Conservation (phyloP, 2,329 filamentous ascomycete species). For the Iodosphaeria phyllophila region DNA sequence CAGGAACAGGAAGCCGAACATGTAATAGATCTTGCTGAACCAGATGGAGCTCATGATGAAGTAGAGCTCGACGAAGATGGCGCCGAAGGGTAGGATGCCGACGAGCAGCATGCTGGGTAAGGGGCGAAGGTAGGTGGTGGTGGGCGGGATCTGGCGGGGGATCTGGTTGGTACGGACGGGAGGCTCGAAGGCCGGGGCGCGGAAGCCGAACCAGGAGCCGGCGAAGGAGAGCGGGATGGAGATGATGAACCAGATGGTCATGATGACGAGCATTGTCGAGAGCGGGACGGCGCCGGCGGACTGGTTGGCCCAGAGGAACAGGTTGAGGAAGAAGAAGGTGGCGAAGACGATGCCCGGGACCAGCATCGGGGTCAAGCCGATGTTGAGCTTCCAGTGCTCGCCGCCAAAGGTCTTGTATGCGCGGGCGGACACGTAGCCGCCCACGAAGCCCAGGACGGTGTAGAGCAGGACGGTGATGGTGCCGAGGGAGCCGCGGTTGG, state of each 20-base stretch:
- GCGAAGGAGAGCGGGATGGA: slow-evolving; percentile 79
- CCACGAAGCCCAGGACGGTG: slow-evolving; percentile 79
- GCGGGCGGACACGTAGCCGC: slow-evolving; percentile 74
- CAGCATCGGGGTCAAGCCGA: slow-evolving; percentile 68
- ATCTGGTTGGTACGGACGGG: slow-evolving; percentile 96
- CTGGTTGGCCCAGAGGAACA: slow-evolving; percentile 87
- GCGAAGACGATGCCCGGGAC: slow-evolving; percentile 75
- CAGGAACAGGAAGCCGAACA: slow-evolving; percentile 98
- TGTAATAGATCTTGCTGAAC: slow-evolving; percentile 99
- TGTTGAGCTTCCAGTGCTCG: slow-evolving; percentile 88
- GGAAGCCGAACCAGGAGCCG: slow-evolving; percentile 89
- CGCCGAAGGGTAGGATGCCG: slow-evolving; percentile 82
- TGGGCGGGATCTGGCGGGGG: slow-evolving; percentile 81
- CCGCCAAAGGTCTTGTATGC: slow-evolving; percentile 92
- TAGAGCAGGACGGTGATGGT: slow-evolving; percentile 90
- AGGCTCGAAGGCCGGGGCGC: slow-evolving; percentile 47
- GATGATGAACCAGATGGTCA: slow-evolving; percentile 93
- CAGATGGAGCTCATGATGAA: slow-evolving; percentile 99
- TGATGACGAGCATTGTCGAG: slow-evolving; percentile 85
- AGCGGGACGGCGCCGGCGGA: slow-evolving; percentile 92
- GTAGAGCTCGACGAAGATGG: slow-evolving; percentile 96
- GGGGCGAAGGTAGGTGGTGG: slow-evolving; percentile 65
- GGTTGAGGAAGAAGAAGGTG: slow-evolving; percentile 81
- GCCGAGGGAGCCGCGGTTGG: slow-evolving; percentile 82
- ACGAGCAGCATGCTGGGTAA: slow-evolving; percentile 83